A percentile compares a stretch with the other conserved stretches of the same genome.
phyloP scores from a whole-genome alignment of 176 grass and related monocot species.

The Musa schizocarpa region DNA sequence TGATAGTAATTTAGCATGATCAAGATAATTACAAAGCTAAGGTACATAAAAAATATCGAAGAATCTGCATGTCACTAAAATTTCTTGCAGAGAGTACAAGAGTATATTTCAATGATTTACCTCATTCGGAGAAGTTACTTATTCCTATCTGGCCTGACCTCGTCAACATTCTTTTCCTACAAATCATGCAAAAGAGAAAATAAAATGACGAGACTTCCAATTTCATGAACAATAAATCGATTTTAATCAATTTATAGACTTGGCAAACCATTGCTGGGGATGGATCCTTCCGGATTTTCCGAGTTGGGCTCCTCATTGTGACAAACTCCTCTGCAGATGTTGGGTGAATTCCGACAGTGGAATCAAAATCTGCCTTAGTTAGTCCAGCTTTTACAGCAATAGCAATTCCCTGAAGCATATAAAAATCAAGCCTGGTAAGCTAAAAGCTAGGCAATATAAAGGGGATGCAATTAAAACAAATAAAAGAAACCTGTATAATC shows the following conservation, averaged over 20 bases:
- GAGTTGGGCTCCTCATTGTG: conserved; percentile 75
- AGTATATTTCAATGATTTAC: not conserved
- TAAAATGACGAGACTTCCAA: not conserved
- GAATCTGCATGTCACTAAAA: no score
- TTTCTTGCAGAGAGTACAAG: no score
- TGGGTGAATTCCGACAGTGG: conserved; percentile 77
- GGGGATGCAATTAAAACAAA: conserved; percentile 17
- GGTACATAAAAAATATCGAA: no score
- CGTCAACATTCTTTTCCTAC: no score
- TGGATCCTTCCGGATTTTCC: conserved; percentile 44
- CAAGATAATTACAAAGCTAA: no score
- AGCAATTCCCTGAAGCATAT: conserved; percentile 59
- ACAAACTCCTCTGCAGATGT: conserved; percentile 88
- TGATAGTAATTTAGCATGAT: no score
- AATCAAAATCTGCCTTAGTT: conserved; percentile 87
- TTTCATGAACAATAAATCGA: not conserved
- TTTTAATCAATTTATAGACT: no score
- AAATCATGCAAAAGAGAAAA: no score
- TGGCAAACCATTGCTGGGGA: conserved; percentile 43
- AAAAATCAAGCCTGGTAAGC: not conserved
- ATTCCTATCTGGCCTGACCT: no score
- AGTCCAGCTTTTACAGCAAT: conserved; percentile 91
- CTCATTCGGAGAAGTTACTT: not conserved
- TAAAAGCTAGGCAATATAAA: not conserved
- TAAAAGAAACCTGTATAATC: conserved; percentile 68